These are phyloP conservation scores for Penicillium lagena DNA, from an alignment of 495 filamentous ascomycete genomes.

Conservation along the genomic window DNA sequence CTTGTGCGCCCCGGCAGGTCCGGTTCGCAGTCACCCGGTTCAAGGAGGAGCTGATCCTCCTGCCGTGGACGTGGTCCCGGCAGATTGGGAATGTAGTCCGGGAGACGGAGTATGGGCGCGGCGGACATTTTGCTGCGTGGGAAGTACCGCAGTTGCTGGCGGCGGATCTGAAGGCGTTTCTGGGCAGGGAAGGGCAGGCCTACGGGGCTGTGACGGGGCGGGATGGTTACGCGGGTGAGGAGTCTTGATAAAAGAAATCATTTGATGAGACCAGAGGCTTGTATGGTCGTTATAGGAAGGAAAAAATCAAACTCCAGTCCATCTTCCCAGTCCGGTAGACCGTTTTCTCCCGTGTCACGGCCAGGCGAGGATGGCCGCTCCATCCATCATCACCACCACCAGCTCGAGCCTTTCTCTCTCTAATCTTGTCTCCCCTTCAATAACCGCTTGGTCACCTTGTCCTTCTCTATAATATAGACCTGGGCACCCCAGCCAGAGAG, in stretches of 20 bases:
- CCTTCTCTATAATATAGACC: slow-evolving; percentile 99
- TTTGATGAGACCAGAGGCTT: slow-evolving; percentile 25
- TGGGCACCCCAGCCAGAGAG: slow-evolving; percentile 97
- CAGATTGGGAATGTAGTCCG: slow-evolving; percentile 35
- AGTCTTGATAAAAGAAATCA: slow-evolving; percentile 53
- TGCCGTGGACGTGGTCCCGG: slow-evolving; percentile 35
- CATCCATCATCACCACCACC: too few species aligned
- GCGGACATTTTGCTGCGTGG: slow-evolving; percentile 50
- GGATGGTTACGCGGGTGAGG: slow-evolving; percentile 17
- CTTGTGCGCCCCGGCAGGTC: slow-evolving; percentile 18
- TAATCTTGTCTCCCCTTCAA: slow-evolving; percentile 83
- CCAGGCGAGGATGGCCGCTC: too few species aligned
- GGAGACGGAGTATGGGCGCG: slow-evolving; percentile 32
- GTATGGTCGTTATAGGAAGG: slow-evolving; percentile 24
- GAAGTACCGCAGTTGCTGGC: slow-evolving; percentile 40
- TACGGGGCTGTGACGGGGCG: slow-evolving; percentile 29
- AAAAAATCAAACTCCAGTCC: slow-evolving; percentile 4
- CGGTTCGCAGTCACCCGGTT: slow-evolving; percentile 39
- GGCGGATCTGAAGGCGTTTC: slow-evolving; percentile 32
- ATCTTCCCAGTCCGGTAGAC: neutral
- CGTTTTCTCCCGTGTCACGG: neutral
- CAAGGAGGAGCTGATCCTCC: slow-evolving; percentile 33
- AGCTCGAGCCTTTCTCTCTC: slow-evolving; percentile 6
- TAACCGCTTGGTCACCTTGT: slow-evolving; percentile 97
- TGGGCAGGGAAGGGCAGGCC: slow-evolving; percentile 36